A percentile compares a stretch with the other conserved stretches of the same genome.
phyloP scores from a whole-genome alignment of 306 rosid species.

The Fragaria nilgerrensis region DNA sequence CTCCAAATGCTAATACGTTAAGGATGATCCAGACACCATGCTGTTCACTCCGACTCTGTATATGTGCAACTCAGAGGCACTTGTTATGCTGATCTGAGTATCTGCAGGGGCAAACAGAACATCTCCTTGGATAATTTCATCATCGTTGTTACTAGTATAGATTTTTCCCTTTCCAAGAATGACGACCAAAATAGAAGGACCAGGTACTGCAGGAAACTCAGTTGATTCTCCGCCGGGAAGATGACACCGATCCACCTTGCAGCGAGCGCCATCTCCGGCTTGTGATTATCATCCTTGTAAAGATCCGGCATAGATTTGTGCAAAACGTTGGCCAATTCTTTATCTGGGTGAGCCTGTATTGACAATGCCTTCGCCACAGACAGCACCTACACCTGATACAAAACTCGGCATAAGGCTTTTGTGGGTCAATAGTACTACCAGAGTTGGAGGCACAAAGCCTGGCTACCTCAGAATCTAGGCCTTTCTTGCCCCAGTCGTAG shows the following conservation, averaged over 20 bases:
- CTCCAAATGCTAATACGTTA: background rate
- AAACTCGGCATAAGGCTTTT: background rate
- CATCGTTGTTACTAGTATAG: background rate
- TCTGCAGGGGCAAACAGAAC: background rate
- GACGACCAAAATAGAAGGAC: background rate
- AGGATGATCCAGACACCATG: background rate
- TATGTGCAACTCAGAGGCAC: background rate
- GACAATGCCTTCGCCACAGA: background rate
- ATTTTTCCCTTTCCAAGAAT: background rate
- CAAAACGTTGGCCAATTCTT: background rate
- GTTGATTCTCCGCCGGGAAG: background rate
- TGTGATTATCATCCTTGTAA: background rate
- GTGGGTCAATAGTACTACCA: background rate
- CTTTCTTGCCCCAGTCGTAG: background rate
- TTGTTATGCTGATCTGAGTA: background rate
- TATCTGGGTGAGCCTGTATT: background rate
- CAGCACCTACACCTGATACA: constrained; percentile 24
- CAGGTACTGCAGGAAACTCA: background rate
- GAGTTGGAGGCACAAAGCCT: background rate
- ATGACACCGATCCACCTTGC: background rate
- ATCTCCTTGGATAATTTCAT: background rate
- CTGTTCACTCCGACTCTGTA: background rate
- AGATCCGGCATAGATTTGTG: background rate
- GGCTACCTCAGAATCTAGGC: background rate
- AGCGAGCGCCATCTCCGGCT: background rate